Percentiles rank a stretch among this genome's conserved stretches.
phyloP scores from a whole-genome alignment of 2,329 filamentous ascomycete genomes.

The Fonsecaea pugnacius region DNA sequence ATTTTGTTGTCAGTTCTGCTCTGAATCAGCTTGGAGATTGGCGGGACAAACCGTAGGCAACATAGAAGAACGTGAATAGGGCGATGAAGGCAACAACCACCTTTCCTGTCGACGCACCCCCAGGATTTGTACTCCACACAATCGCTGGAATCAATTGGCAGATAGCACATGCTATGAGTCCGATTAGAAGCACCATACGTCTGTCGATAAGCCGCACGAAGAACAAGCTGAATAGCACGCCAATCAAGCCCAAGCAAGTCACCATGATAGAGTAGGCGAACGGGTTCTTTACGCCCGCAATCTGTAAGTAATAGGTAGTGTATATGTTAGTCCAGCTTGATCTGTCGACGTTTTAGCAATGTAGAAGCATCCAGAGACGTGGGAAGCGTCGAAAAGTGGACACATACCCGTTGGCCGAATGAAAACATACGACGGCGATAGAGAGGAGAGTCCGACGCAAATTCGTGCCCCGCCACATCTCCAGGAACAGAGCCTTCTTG shows the following conservation, averaged over 20 bases:
- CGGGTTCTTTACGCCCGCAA: slow-evolving; percentile 24
- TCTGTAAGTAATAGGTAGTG: slow-evolving; percentile 26
- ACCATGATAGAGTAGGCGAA: slow-evolving; percentile 29
- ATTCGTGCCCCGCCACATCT: slow-evolving; percentile 32
- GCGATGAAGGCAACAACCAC: slow-evolving; percentile 28
- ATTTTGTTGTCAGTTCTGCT: neutral
- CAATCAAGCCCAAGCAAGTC: slow-evolving; percentile 27
- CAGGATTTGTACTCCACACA: slow-evolving; percentile 25
- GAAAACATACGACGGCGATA: slow-evolving; percentile 31
- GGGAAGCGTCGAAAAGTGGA: too few relatives aligned
- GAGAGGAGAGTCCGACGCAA: slow-evolving; percentile 24
- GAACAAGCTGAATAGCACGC: slow-evolving; percentile 28
- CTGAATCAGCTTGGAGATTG: neutral
- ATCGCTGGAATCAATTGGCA: slow-evolving; percentile 29
- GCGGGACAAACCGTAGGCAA: slow-evolving; percentile 23
- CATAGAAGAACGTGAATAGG: slow-evolving; percentile 31
- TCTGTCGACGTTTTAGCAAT: too few relatives aligned
- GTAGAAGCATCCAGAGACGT: too few relatives aligned
- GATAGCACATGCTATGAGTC: slow-evolving; percentile 25
- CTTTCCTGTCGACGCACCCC: slow-evolving; percentile 18
- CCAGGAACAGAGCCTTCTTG: slow-evolving; percentile 28
- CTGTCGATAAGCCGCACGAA: slow-evolving; percentile 30
- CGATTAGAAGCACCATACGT: slow-evolving; percentile 25
- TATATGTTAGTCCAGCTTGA: too few relatives aligned
- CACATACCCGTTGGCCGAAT: slow-evolving; percentile 29